Evolutionary conservation across 495 filamentous ascomycete species (phyloP).

Genomic region (Podospora appendiculata): DNA sequence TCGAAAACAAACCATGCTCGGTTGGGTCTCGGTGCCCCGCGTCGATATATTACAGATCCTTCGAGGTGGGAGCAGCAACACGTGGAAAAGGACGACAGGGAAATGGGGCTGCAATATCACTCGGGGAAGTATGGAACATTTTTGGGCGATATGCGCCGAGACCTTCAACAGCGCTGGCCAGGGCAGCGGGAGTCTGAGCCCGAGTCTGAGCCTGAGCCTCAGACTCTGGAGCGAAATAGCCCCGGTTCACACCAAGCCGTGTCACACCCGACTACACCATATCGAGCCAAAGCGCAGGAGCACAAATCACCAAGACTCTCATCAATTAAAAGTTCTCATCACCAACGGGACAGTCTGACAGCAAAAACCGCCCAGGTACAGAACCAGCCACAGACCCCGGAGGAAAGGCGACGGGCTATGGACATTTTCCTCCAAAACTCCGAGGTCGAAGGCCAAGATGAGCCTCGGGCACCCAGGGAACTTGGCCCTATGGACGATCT

Average conservation of each 20-base stretch:
- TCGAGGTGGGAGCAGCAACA: background rate
- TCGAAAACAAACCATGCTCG: background rate
- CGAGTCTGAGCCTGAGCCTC: too few relatives aligned
- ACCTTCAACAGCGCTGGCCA: too few relatives aligned
- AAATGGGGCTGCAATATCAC: conserved; percentile 12
- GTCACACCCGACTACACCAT: too few relatives aligned
- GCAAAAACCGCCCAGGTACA: background rate
- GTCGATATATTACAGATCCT: background rate
- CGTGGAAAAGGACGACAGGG: conserved; percentile 11
- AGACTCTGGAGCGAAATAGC: too few relatives aligned
- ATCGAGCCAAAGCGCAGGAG: too few relatives aligned
- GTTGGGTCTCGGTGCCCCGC: background rate
- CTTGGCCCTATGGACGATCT: conserved; percentile 1
- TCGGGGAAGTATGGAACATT: conserved; percentile 9
- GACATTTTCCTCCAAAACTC: background rate
- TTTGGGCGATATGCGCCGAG: conserved; percentile 6
- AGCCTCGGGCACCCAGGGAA: background rate
- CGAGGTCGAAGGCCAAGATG: background rate
- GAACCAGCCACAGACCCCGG: background rate
- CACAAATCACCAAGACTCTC: too few relatives aligned
- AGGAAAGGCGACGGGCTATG: background rate
- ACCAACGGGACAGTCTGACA: too few relatives aligned
- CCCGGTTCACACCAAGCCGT: too few relatives aligned
- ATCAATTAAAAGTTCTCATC: too few relatives aligned
- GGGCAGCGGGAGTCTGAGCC: too few relatives aligned